Percentiles rank a stretch among this genome's conserved stretches.
phyloP scores from a whole-genome alignment of 1,284 basidiomycete genomes.

The Mycosarcoma maydis region DNA sequence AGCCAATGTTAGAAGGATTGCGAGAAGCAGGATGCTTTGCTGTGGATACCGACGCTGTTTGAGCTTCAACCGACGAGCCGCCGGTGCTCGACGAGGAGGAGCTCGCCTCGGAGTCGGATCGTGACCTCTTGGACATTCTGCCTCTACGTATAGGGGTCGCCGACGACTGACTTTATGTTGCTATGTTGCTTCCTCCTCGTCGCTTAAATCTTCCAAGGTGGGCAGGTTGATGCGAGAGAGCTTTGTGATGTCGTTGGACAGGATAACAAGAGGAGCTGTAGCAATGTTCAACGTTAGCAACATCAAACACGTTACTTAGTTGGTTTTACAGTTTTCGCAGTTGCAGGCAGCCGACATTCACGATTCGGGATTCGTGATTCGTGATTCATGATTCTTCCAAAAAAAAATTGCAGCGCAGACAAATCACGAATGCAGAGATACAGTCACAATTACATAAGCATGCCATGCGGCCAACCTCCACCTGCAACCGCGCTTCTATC shows the following conservation, averaged over 20 bases:
- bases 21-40: constrained; percentile 24
- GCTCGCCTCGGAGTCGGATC: constrained; percentile 38
- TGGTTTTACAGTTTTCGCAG: too few relatives aligned
- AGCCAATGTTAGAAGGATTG: constrained; percentile 36
- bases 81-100: constrained; percentile 38
- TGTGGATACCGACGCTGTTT: constrained; percentile 26
- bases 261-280: too few relatives aligned
- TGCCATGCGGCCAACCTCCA: too few relatives aligned
- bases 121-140: constrained; percentile 28
- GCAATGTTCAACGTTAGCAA: too few relatives aligned
- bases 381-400: background rate
- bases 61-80: constrained; percentile 30
- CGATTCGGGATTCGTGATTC: too few relatives aligned
- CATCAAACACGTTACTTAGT: too few relatives aligned
- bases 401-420: background rate
- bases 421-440: background rate
- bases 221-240: background rate
- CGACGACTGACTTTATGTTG: too few relatives aligned
- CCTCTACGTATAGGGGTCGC: too few relatives aligned
- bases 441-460: background rate
- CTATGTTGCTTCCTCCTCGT: too few relatives aligned
- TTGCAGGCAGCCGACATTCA: too few relatives aligned
- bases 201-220: background rate
- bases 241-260: background rate
- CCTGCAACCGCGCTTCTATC: background rate